These are phyloP conservation scores for Hypoxylon fuscum DNA, from an alignment of 495 filamentous ascomycete genomes.

Conservation along the genomic window DNA sequence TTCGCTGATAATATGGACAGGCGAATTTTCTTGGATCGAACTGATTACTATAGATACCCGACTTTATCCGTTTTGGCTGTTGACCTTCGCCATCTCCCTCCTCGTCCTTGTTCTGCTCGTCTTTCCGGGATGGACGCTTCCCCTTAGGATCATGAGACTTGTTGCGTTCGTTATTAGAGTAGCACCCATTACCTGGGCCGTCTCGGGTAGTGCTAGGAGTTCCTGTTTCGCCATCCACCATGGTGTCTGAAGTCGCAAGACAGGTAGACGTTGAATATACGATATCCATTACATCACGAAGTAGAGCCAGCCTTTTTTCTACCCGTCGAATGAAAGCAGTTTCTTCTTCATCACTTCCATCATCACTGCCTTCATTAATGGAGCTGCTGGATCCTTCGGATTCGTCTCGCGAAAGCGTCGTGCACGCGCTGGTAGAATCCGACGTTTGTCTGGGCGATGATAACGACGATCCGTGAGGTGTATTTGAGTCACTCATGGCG, in stretches of 20 bases:
- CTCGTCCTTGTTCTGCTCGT: neutral
- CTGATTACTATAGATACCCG: neutral
- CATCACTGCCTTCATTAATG: neutral
- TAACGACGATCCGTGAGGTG: neutral
- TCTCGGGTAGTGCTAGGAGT: neutral
- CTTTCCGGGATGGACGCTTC: neutral
- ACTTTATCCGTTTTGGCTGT: neutral
- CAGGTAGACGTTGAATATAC: neutral
- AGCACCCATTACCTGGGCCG: neutral
- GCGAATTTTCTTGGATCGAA: neutral
- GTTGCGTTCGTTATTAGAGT: neutral
- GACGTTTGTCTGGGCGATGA: neutral
- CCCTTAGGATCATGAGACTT: neutral
- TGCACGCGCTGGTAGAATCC: neutral
- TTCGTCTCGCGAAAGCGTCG: neutral
- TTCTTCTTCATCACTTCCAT: neutral
- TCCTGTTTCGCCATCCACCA: neutral
- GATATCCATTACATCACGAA: slow-evolving; percentile 3
- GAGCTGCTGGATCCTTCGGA: neutral
- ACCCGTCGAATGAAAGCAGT: neutral
- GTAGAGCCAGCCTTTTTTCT: neutral
- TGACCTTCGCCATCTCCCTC: neutral
- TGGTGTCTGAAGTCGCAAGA: neutral
- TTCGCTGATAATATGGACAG: slow-evolving; percentile 4
- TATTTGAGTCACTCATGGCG: neutral